These are phyloP conservation scores for Chloranthus sessilifolius DNA, from an alignment of 164 flowering plant genomes.

Conservation along the genomic window DNA sequence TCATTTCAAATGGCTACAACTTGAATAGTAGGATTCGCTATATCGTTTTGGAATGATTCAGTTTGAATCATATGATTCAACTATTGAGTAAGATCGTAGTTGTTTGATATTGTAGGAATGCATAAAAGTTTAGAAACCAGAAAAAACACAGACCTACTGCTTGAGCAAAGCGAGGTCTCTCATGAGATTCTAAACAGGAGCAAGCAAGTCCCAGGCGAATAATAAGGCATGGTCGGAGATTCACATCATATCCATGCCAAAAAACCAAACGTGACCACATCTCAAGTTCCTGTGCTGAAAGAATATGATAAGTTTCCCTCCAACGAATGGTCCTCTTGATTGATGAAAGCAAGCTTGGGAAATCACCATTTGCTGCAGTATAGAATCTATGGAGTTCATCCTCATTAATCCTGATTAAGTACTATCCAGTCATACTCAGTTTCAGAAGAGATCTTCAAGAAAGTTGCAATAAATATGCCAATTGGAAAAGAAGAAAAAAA, in stretches of 20 bases:
- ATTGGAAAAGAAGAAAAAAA: neutral
- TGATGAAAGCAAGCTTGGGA: conserved; percentile 50
- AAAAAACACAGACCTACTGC: conserved; percentile 56
- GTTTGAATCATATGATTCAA: too few species aligned
- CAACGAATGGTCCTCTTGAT: conserved; percentile 78
- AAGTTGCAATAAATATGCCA: neutral
- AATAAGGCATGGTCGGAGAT: conserved; percentile 63
- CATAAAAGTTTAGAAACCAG: neutral
- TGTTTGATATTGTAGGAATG: too few species aligned
- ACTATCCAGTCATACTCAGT: neutral
- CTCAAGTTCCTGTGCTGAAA: conserved; percentile 61
- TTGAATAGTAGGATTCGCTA: too few species aligned
- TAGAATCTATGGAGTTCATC: conserved; percentile 73
- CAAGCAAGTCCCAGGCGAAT: conserved; percentile 81
- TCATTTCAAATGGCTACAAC: too few species aligned
- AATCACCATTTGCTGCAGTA: conserved; percentile 59
- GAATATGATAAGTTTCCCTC: conserved; percentile 73
- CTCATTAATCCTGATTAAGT: conserved; percentile 56
- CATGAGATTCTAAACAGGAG: conserved; percentile 39
- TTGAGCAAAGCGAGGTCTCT: conserved; percentile 70
- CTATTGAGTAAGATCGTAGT: too few species aligned
- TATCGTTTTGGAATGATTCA: too few species aligned
- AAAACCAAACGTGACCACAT: conserved; percentile 65
- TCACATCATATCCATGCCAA: conserved; percentile 80
- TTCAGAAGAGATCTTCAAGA: neutral